Conservation (phyloP, 164 flowering plant genomes). For the Piper longum region DNA sequence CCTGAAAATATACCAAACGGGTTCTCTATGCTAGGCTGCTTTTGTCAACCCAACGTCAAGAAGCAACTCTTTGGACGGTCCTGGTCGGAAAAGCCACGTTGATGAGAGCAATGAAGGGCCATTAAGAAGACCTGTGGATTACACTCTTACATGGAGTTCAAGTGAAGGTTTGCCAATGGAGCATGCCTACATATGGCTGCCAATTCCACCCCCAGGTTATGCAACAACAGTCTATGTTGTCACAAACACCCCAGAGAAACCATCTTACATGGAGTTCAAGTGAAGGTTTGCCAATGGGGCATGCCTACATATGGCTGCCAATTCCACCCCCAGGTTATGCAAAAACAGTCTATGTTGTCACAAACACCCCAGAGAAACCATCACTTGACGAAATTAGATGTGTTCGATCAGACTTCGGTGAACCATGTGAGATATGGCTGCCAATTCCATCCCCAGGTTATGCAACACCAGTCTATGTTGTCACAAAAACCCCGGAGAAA, state of each 20-base stretch:
- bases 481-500: too few species aligned
- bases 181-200: constrained; percentile 57
- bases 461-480: too few species aligned
- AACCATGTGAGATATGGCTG: constrained; percentile 30
- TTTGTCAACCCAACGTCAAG: constrained; percentile 51
- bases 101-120: constrained; percentile 1
- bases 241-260: constrained; percentile 37
- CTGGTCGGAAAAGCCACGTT: constrained; percentile 32
- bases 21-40: constrained; percentile 57
- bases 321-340: constrained; percentile 49
- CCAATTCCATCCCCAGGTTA: too few species aligned
- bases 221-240: constrained; percentile 44
- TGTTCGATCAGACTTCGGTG: constrained; percentile 57
- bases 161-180: constrained; percentile 42
- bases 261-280: too few species aligned
- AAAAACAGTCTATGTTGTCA: constrained; percentile 47
- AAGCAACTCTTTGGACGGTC: constrained; percentile 47
- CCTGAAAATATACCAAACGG: constrained; percentile 53
- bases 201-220: constrained; percentile 54
- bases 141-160: constrained; percentile 45
- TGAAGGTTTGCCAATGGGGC: too few species aligned
- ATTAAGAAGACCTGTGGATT: constrained; percentile 43
- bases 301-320: constrained; percentile 69
- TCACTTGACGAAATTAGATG: constrained; percentile 45
- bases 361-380: constrained; percentile 50